Conservation (phyloP, 805 yeast genomes). For the Tetrapisispora namnaoensis region DNA sequence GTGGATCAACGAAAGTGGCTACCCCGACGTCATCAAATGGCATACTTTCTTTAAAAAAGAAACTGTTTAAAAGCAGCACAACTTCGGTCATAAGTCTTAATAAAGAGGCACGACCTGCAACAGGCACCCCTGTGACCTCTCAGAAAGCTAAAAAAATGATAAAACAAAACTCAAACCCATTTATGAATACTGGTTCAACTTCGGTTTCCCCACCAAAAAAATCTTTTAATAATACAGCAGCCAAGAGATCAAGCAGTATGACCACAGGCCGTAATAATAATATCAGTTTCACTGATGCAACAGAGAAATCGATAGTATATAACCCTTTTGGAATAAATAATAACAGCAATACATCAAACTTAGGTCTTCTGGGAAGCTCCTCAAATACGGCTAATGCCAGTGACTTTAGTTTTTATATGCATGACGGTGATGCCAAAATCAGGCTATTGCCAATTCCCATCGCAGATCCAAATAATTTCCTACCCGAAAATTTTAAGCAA, state of each 20-base stretch:
- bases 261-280: background rate
- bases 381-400: constrained; percentile 6
- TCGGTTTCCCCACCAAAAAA: background rate
- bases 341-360: constrained; percentile 4
- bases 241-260: constrained; percentile 1
- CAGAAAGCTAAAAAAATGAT: background rate
- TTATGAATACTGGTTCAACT: background rate
- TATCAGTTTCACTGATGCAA: background rate
- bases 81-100: background rate
- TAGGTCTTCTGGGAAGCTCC: constrained; percentile 6
- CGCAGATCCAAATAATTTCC: constrained; percentile 50
- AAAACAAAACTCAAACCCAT: constrained; percentile 2
- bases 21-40: background rate
- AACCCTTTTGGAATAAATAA: constrained; percentile 49
- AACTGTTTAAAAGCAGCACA: constrained; percentile 1
- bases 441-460: constrained; percentile 52
- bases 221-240: background rate
- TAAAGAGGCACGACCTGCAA: background rate
- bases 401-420: constrained; percentile 27
- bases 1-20: background rate
- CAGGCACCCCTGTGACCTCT: background rate
- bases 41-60: constrained; percentile 1
- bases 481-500: constrained; percentile 48
- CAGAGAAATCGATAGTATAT: constrained; percentile 29
- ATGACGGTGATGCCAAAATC: constrained; percentile 31